Evolutionary conservation across 1,284 basidiomycete genomes (phyloP), one percentile per base, ranked within the genome.

Genomic region (Pascua sp.): DNA sequence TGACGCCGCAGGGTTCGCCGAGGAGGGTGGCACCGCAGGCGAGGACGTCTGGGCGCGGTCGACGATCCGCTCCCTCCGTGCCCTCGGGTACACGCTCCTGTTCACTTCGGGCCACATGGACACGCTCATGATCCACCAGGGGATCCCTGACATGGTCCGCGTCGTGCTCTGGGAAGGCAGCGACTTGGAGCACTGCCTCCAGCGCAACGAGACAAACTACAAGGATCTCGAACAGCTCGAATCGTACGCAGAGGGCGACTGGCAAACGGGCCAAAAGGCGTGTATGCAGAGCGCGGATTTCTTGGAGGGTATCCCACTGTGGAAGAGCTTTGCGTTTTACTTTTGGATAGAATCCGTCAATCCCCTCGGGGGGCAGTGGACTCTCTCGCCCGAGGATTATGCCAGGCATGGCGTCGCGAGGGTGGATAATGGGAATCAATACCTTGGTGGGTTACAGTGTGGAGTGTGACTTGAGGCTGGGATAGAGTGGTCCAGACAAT

Each of bases 371-470:
- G 45, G 52, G 4, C 51, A 63, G 8, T 78, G 75, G 74, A 71
- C 71, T 8, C 55, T 78, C 15, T 57, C 64, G 9, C 76, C 76
- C 1, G 74, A 77, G 51, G 64, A 76, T 54, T 77, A 71, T 47
- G 43, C 42, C 10, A 17, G n/a, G 12, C 15, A 50, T 56, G 37
- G 39, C 52, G n/a, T 42, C 24, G n/a, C 32, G 12, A 56, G 8
- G 3, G 40, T 42, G 11, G 57, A 58, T 38, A 49, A 56, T 4
- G 49, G 54, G 11, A 75, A 72, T 57, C 61, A 67, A 32, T 78
- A 75, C 57, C 58, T 79, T 1, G 77, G 66, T 69, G 50, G 46
- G 67, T 65, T 11, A 5, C n/a, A n/a, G n/a, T n/a, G n/a, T n/a
- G n/a, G n/a, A n/a, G n/a, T n/a, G n/a, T n/a, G n/a, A n/a, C n/a